Conservation (phyloP, 2,329 filamentous ascomycete genomes). For the Fusarium pilosicola region DNA sequence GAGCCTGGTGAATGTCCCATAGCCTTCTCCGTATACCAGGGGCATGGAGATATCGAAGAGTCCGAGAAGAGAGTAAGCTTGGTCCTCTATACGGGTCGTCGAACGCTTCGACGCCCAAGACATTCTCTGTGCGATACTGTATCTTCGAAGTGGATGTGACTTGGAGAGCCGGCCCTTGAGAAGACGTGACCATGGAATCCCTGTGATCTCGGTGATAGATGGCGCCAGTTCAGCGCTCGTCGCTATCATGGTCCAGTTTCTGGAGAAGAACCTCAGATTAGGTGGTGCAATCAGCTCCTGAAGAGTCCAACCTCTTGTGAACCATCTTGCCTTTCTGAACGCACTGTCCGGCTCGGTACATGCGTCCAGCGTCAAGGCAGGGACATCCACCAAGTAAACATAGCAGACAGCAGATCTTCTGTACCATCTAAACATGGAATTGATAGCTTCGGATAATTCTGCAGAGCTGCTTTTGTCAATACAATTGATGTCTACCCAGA, state of each 20-base stretch:
- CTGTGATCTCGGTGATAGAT: neutral
- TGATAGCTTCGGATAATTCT: neutral
- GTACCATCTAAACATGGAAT: neutral
- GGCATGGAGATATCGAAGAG: neutral
- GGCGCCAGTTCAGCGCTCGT: neutral
- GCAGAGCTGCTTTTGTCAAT: neutral
- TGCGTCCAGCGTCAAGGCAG: neutral
- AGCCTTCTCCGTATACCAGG: fast-evolving
- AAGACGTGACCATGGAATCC: fast-evolving
- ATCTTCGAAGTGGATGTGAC: neutral
- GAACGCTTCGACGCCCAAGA: fast-evolving
- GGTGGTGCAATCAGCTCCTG: neutral
- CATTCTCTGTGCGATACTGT: neutral
- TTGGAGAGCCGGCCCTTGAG: neutral
- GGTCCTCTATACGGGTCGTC: neutral
- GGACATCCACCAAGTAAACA: neutral
- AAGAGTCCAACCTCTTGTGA: neutral
- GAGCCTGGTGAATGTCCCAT: fast-evolving
- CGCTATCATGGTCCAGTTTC: neutral
- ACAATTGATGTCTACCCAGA: neutral
- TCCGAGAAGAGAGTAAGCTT: neutral
- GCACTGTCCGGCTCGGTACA: neutral
- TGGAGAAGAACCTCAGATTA: fast-evolving
- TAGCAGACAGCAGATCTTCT: neutral
- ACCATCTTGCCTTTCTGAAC: neutral